A percentile compares a stretch with the other conserved stretches of the same genome.
Evolutionary conservation across 2,329 filamentous ascomycete species (phyloP).

Genomic region (Kalmusia sp.): DNA sequence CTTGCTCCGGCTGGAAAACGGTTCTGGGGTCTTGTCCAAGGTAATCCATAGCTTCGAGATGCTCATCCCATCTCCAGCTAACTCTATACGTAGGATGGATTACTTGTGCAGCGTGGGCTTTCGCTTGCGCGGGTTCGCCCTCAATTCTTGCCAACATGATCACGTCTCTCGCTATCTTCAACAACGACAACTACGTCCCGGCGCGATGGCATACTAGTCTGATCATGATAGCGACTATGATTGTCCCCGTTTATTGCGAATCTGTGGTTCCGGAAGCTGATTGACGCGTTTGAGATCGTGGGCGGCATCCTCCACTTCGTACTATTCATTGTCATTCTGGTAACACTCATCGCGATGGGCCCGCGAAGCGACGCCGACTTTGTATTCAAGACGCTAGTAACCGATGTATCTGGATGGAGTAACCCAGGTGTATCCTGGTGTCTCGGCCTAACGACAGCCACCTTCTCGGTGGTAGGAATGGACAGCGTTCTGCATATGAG

Average conservation of each 20-base stretch:
- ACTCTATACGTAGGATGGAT: slow-evolving; percentile 50
- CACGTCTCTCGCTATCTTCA: slow-evolving; percentile 43
- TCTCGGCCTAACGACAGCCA: slow-evolving; percentile 45
- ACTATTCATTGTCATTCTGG: slow-evolving; percentile 59
- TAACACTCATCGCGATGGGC: slow-evolving; percentile 52
- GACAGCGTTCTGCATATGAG: slow-evolving; percentile 55
- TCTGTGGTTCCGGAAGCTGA: slow-evolving; percentile 50
- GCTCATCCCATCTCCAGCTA: slow-evolving; percentile 26
- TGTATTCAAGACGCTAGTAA: slow-evolving; percentile 56
- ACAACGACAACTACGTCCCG: slow-evolving; percentile 44
- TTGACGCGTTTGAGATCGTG: slow-evolving; percentile 55
- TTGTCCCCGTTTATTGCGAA: slow-evolving; percentile 52
- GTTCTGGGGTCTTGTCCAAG: slow-evolving; percentile 40
- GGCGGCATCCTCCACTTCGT: slow-evolving; percentile 56
- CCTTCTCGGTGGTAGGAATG: slow-evolving; percentile 50
- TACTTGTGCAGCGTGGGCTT: slow-evolving; percentile 47
- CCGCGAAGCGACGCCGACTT: slow-evolving; percentile 46
- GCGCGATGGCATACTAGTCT: slow-evolving; percentile 59
- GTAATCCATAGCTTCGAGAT: slow-evolving; percentile 8
- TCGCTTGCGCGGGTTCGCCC: slow-evolving; percentile 33
- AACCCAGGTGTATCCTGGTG: slow-evolving; percentile 52
- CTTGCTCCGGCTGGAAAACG: slow-evolving; percentile 30
- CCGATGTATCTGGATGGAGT: slow-evolving; percentile 51
- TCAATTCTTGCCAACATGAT: slow-evolving; percentile 36
- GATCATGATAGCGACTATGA: slow-evolving; percentile 53